Evolutionary conservation across 805 yeast species (phyloP), one percentile per base, ranked within the genome.

Genomic region (Kluyveromyces aestuarii): DNA sequence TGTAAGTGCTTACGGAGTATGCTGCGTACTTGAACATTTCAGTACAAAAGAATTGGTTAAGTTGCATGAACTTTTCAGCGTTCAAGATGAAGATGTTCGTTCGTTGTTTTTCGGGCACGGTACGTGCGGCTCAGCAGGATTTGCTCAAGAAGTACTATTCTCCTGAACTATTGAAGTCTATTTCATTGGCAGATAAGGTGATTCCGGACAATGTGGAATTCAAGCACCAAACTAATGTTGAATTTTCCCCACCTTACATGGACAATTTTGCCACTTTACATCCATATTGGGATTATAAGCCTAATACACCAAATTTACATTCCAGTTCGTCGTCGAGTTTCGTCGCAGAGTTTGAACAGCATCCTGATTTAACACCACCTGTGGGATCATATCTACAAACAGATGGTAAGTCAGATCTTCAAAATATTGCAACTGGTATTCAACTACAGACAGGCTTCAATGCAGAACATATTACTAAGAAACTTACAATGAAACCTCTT

Each of bases 151-250:
- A 88, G 61, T 91, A 82, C 71, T 91, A 91, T 66, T 80, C 91
- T 8, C 87, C 89, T 33, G 84, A 82, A 50, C 74, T 90, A 45
- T 76, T 91, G 53, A 86, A 87, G 61, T 79, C 95, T 47, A 87
- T 93, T 55, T 73, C 84, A 56, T 74, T 84, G 41, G 87, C 97
- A 0, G 96, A 91, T 69, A 72, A 84, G 6, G 74, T 78, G 17
- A 80, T 89, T 46, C 91, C 95, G 17, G 71, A 77, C 44, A 77
- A 82, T 53, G 79, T 80, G 69, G 61, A 64, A 5, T 59, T 68
- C 43, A 73, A 74, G 46, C 72, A 69, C 50, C 64, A 69, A 45
- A 67, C 72, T 21, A 67, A 70, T 8, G 68, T 70, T 30, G 74
- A 72, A 53, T 87, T 87, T 63, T 82, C 87, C 0, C 93, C 96